Evolutionary conservation across 2,329 filamentous ascomycete species (phyloP), one percentile per base, ranked within the genome.

Genomic region (Aspergillus sergii): DNA sequence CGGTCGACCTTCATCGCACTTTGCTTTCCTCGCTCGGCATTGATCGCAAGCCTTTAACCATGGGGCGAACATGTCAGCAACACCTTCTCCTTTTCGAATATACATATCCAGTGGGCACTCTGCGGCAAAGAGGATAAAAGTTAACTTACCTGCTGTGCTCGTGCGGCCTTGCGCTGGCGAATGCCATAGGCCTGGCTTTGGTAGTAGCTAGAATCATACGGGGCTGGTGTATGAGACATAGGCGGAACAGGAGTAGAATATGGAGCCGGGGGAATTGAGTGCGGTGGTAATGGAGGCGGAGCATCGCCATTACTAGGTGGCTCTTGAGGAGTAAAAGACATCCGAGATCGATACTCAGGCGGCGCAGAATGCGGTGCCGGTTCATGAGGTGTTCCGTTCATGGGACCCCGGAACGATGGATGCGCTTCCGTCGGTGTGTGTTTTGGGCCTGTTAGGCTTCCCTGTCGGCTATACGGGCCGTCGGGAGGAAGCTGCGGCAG

Each of bases 1-100:
- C 2, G 91, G 93, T 68, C 91, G 89, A 12, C 89, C 89, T 81
- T 97, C 93, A 71, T 96, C 93, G 75, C 93, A 97, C 79, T 96
- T 96, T 16, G 93, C 93, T 78, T 96, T 97, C 45, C 94, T 85
- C 64, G 91, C 86, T 63, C 93, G 89, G 78, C 93, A 97, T 76
- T 90, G 92, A 73, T 96, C 93, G 78, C 95, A 99, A 43, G 95
- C 95, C 89, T 96, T 66, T 19, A 62, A 58, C 53, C 21, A 23
- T 1, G 26, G 36, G 19, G 60, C 16, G 43, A 43, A 28, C 32
- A 46, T 43, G 63, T 66, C 50, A 65, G 66, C 43, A 19, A 60
- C 21, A 41, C 16, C 19, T 16, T 48, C 50, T 39, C 39, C 28
- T 30, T 30, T 58, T 16, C 51, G 28, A 30, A 23, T 28, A 39